These are phyloP conservation scores for Claviceps arundinis DNA, from an alignment of 2,329 filamentous ascomycete species.

Conservation along the genomic window DNA sequence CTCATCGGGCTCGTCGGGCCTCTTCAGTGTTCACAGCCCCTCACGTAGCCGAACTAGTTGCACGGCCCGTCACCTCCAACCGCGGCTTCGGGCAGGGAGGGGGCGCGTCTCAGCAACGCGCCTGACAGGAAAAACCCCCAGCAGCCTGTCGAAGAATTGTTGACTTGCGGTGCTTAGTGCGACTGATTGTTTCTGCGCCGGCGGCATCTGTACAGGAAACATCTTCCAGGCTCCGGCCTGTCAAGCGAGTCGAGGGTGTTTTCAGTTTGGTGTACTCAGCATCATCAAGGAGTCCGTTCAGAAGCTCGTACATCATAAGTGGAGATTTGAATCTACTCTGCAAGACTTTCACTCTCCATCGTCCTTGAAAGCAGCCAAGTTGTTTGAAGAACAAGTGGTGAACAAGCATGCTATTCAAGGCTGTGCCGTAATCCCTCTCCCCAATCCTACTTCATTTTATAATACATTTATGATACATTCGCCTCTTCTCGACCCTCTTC, in stretches of 20 bases:
- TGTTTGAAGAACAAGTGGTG: not conserved
- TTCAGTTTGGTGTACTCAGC: not conserved
- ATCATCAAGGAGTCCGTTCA: not conserved
- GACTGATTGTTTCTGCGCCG: no score
- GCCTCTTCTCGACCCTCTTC: conserved; percentile 1
- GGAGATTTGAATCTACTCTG: conserved; percentile 16
- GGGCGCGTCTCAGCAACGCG: no score
- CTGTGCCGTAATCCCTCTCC: not conserved
- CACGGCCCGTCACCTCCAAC: no score
- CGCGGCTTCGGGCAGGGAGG: no score
- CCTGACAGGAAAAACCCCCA: no score
- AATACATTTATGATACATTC: conserved; percentile 24
- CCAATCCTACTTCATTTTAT: conserved; percentile 13
- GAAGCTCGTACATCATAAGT: conserved; percentile 8
- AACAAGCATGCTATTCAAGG: conserved; percentile 1
- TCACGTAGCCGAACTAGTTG: no score
- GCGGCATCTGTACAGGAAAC: no score
- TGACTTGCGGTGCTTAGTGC: no score
- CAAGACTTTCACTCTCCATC: conserved; percentile 12
- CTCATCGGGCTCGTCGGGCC: no score
- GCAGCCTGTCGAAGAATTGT: no score
- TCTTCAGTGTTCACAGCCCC: no score
- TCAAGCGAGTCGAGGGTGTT: not conserved
- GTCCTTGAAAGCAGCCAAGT: not conserved
- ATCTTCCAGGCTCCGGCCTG: no score